phyloP scores from a whole-genome alignment of 75 land plant genomes.

The Cryptomeria japonica region DNA sequence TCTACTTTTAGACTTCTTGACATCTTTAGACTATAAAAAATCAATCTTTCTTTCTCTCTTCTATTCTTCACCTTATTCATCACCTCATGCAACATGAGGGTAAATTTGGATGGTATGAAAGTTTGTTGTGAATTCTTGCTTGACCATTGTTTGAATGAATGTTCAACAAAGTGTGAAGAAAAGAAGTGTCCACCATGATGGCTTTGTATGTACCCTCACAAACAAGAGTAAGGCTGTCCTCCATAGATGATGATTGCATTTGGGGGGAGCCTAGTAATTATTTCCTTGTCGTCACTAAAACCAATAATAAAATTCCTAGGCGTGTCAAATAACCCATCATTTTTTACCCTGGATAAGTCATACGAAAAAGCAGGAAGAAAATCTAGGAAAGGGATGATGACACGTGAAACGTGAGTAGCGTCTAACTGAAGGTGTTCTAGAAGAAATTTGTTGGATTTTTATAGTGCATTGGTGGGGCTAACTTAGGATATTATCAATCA shows the following conservation, averaged over 20 bases:
- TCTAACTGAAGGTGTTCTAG: neutral
- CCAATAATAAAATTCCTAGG: neutral
- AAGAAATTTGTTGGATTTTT: neutral
- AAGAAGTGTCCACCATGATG: neutral
- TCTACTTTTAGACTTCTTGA: no score
- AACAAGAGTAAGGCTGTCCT: neutral
- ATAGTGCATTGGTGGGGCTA: neutral
- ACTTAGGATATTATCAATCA: neutral
- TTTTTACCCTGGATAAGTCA: neutral
- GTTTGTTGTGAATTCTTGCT: no score
- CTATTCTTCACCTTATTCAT: no score
- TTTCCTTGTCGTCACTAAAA: neutral
- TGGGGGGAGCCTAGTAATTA: neutral
- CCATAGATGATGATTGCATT: neutral
- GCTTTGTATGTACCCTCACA: neutral
- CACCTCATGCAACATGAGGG: no score
- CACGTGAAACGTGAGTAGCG: conserved; percentile 3
- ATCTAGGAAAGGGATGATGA: neutral
- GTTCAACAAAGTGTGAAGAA: no score
- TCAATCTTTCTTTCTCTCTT: no score
- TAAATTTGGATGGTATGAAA: no score
- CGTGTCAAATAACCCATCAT: neutral
- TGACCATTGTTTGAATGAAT: no score
- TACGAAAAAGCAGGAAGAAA: neutral
- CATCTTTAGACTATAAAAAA: no score